Evolutionary conservation across 441 rosid species (phyloP), one percentile per base, ranked within the genome.

Genomic region (Populus hybrid): DNA sequence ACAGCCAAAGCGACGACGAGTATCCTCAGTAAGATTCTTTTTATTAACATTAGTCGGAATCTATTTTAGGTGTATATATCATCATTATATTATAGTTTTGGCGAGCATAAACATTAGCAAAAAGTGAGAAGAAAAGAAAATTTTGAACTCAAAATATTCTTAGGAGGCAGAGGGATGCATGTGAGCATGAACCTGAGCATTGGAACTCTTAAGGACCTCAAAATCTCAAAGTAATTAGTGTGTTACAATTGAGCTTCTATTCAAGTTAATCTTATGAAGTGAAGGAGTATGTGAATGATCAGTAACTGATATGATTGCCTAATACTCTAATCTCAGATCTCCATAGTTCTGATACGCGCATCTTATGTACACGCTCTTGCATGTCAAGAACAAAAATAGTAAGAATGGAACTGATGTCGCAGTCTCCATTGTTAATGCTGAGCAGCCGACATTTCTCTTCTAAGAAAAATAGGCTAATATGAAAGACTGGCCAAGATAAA

Each of bases 1-100:
- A 77, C 79, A 42, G 5, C 83, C 84, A 10, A 86, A 78, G 84
- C 75, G 84, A 64, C 50, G 86, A 73, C 84, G 75, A 81, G 68
- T 78, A 36, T 61, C 73, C 32, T 78, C 79, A 23, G 80, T 77
- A 35, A 69, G 78, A 14, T 67, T 76, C 20, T 65, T 38, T 16
- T 10, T 20, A 2, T 3, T 54, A 26, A 46, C 57, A 14, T 46
- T 46, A 46, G 6, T 10, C 2, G 42, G 10, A 10, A 38, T 38
- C 42, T 38, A 10, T 38, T 38, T 9, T 46, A 46, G 20, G 18
- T 4, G 36, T 36, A 36, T 36, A 54, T 54, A 54, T 54, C 21
- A 54, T 54, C 20, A 18, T 18, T 57, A 20, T 20, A 18, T 20
- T 7, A 57, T 57, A 7, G 50, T 3, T 18, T 57, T 57, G 3